These are phyloP conservation scores for Chaetomiaceae sp. DNA, from an alignment of 2,329 filamentous ascomycete genomes.

Conservation along the genomic window DNA sequence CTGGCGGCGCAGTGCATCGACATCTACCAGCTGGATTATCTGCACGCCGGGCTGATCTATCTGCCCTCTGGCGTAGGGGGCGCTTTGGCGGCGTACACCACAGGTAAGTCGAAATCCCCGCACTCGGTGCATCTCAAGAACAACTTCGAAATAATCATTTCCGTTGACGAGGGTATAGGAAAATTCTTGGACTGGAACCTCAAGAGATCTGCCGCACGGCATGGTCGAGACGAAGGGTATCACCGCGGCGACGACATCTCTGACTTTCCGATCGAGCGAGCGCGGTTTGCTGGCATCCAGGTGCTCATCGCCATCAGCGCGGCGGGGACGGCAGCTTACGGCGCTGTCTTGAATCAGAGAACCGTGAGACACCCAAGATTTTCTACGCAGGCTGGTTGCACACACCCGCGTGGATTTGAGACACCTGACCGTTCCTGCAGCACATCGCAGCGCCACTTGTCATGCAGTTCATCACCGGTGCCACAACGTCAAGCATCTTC, in stretches of 20 bases:
- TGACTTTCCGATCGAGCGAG: constrained; percentile 44
- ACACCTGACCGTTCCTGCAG: too few relatives aligned
- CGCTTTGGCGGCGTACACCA: constrained; percentile 42
- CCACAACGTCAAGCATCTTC: too few relatives aligned
- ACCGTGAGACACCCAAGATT: too few relatives aligned
- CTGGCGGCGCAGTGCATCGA: constrained; percentile 42
- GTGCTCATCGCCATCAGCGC: background rate
- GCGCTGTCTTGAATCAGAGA: background rate
- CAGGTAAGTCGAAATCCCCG: too few relatives aligned
- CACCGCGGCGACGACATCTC: constrained; percentile 41
- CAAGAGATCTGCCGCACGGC: constrained; percentile 41
- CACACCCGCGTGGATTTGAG: too few relatives aligned
- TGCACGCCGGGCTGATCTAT: constrained; percentile 41
- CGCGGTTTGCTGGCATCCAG: constrained; percentile 25
- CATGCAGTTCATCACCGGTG: too few relatives aligned
- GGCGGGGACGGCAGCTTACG: background rate
- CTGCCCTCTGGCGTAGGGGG: constrained; percentile 41
- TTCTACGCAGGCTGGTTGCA: too few relatives aligned
- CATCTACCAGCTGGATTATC: constrained; percentile 47
- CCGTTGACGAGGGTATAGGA: too few relatives aligned
- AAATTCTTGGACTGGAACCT: constrained; percentile 58
- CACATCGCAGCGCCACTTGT: too few relatives aligned
- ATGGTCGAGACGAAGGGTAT: constrained; percentile 50
- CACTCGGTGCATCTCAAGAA: too few relatives aligned
- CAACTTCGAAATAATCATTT: too few relatives aligned